Percentiles rank a stretch among this genome's conserved stretches.
phyloP scores from a whole-genome alignment of 345 rosid species.

The Pistacia atlantica region DNA sequence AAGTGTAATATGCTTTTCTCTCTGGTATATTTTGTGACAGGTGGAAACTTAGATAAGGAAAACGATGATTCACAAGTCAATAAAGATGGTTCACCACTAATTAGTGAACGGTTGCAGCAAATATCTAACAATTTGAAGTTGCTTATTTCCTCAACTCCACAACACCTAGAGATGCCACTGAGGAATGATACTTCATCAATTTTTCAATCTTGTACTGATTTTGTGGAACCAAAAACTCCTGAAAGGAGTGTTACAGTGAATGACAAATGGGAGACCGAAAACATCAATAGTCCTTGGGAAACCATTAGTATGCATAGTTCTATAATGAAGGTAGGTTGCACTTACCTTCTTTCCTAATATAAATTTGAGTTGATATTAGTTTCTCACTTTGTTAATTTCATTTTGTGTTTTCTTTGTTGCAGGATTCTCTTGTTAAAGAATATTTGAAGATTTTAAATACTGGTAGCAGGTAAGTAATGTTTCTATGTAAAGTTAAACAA shows the following conservation, averaged over 20 bases:
- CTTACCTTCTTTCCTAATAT: neutral
- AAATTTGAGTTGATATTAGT: neutral
- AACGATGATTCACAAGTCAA: constrained; percentile 35
- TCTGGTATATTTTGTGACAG: constrained; percentile 19
- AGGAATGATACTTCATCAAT: constrained; percentile 22
- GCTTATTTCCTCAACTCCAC: constrained; percentile 42
- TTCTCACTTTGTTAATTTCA: neutral
- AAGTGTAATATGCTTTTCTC: neutral
- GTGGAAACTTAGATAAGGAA: constrained; percentile 45
- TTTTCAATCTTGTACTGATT: constrained; percentile 19
- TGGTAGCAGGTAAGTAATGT: constrained; percentile 60
- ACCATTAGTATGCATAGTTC: constrained; percentile 43
- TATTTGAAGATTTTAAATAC: constrained; percentile 66
- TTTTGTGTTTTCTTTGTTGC: constrained; percentile 17
- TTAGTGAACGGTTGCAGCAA: constrained; percentile 53
- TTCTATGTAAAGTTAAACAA: neutral
- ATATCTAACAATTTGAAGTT: constrained; percentile 57
- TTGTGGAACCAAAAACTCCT: constrained; percentile 57
- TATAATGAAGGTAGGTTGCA: constrained; percentile 70
- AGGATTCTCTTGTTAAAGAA: constrained; percentile 62
- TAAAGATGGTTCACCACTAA: constrained; percentile 50
- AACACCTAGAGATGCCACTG: constrained; percentile 21
- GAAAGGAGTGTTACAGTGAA: constrained; percentile 15
- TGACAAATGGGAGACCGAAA: constrained; percentile 28
- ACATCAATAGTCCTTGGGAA: constrained; percentile 48